These are phyloP conservation scores for Cystobasidium onofrii DNA, from an alignment of 768 basidiomycete genomes.

Conservation along the genomic window DNA sequence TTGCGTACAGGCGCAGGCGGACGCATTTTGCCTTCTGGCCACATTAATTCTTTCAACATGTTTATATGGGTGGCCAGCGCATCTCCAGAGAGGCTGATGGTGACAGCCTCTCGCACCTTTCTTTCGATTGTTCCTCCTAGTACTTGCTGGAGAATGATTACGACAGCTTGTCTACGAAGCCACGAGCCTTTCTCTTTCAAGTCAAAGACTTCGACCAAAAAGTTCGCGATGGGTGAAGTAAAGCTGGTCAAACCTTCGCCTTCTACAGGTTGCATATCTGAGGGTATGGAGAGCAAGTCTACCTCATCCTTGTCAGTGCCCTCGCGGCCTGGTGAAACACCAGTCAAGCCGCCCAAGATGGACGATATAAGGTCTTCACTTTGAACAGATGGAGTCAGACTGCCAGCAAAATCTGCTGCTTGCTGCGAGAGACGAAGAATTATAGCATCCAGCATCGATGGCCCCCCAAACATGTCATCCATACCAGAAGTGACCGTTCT, in stretches of 20 bases:
- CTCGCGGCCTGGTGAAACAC: background rate
- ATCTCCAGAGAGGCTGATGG: slow-evolving; percentile 58
- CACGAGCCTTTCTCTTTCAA: slow-evolving; percentile 94
- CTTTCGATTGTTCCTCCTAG: slow-evolving; percentile 91
- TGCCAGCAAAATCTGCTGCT: slow-evolving; percentile 77
- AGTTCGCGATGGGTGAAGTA: slow-evolving; percentile 85
- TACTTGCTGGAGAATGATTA: slow-evolving; percentile 91
- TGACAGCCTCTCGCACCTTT: slow-evolving; percentile 75
- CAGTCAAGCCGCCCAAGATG: background rate
- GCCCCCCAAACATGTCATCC: slow-evolving; percentile 94
- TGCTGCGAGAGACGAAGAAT: slow-evolving; percentile 81
- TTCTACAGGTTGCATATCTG: slow-evolving; percentile 10
- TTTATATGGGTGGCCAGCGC: slow-evolving; percentile 61
- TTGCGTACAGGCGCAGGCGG: slow-evolving; percentile 60
- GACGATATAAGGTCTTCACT: slow-evolving; percentile 67
- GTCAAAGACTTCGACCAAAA: slow-evolving; percentile 86
- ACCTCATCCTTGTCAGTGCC: background rate
- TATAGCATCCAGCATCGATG: slow-evolving; percentile 90
- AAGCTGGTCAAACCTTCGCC: slow-evolving; percentile 85
- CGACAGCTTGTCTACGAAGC: slow-evolving; percentile 87
- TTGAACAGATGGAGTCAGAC: slow-evolving; percentile 65
- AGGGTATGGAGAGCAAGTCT: background rate
- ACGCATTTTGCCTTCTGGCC: slow-evolving; percentile 74
- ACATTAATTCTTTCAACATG: slow-evolving; percentile 64
- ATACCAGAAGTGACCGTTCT: slow-evolving; percentile 86